Conservation (phyloP, 2,329 filamentous ascomycete species). For the Fusarium penzigii region DNA sequence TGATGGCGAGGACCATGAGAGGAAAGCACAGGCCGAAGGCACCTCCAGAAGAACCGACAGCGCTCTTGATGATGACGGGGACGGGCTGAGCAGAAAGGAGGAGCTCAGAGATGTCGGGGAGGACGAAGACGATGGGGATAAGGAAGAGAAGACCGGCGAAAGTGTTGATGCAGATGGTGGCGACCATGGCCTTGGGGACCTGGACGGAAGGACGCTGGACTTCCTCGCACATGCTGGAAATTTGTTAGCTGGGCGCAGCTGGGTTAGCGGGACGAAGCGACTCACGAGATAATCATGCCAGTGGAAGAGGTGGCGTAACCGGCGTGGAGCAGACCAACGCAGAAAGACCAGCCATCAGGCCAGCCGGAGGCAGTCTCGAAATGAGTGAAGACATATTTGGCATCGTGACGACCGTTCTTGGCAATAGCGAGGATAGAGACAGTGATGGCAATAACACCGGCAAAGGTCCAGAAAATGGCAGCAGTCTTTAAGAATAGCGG, state of each 20-base stretch:
- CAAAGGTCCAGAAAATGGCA: conserved; percentile 75
- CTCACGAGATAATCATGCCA: conserved; percentile 78
- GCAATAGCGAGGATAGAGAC: conserved; percentile 65
- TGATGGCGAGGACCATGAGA: conserved; percentile 64
- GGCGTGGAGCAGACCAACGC: conserved; percentile 70
- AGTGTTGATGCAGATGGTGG: conserved; percentile 66
- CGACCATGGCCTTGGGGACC: conserved; percentile 73
- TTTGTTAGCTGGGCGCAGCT: conserved; percentile 3
- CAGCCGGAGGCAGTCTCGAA: conserved; percentile 71
- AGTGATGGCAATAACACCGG: conserved; percentile 66
- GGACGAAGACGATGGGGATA: conserved; percentile 68
- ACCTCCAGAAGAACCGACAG: conserved; percentile 60
- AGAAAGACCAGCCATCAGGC: conserved; percentile 71
- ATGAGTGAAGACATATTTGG: conserved; percentile 64
- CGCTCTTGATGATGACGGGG: conserved; percentile 63
- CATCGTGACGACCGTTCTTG: conserved; percentile 65
- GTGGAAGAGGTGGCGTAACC: conserved; percentile 75
- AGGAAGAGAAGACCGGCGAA: conserved; percentile 67
- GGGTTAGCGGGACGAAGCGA: conserved; percentile 13
- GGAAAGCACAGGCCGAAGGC: conserved; percentile 65
- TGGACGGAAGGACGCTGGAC: conserved; percentile 65
- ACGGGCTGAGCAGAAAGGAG: conserved; percentile 60
- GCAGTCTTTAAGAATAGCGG: conserved; percentile 52
- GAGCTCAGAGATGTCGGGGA: conserved; percentile 61
- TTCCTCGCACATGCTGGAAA: conserved; percentile 72